A percentile compares a stretch with the other conserved stretches of the same genome.
Conservation (phyloP, 2,329 filamentous ascomycete genomes). For the Botrytis medusae region DNA sequence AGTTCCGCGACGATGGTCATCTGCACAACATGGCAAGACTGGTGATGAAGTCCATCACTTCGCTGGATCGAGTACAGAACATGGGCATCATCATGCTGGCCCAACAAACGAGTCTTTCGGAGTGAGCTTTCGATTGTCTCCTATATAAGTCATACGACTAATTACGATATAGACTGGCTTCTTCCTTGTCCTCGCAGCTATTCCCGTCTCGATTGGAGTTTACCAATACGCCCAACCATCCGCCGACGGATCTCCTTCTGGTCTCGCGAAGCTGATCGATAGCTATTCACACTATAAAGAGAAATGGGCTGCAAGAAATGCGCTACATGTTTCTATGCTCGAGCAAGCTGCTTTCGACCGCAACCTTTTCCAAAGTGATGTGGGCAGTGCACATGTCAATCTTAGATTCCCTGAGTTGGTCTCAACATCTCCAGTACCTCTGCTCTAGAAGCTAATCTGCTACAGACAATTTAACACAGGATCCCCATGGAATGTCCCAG, state of each 20-base stretch:
- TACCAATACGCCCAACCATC: constrained; percentile 46
- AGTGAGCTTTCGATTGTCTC: constrained; percentile 43
- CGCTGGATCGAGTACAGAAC: constrained; percentile 27
- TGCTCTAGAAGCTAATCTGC: not conserved
- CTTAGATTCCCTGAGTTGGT: constrained; percentile 66
- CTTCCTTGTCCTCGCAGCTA: constrained; percentile 46
- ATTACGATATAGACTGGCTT: constrained; percentile 45
- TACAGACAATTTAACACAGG: constrained; percentile 62
- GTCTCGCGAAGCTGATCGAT: constrained; percentile 52
- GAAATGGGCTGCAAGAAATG: constrained; percentile 55
- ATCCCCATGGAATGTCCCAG: constrained; percentile 62
- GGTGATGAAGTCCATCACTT: constrained; percentile 31
- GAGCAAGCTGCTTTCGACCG: constrained; percentile 64
- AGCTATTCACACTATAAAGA: constrained; percentile 55
- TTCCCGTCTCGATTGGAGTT: constrained; percentile 47
- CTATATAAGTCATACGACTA: constrained; percentile 14
- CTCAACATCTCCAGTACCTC: not conserved
- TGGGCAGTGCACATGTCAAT: constrained; percentile 48
- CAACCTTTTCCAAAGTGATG: constrained; percentile 55
- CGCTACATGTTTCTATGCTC: constrained; percentile 58
- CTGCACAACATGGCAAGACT: constrained; percentile 30
- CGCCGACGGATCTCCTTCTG: constrained; percentile 43
- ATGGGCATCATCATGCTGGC: constrained; percentile 40
- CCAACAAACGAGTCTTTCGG: constrained; percentile 51
- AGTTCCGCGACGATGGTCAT: constrained; percentile 31